These are phyloP conservation scores for Trichoderma harzianum DNA, from an alignment of 2,329 filamentous ascomycete genomes.

Conservation along the genomic window DNA sequence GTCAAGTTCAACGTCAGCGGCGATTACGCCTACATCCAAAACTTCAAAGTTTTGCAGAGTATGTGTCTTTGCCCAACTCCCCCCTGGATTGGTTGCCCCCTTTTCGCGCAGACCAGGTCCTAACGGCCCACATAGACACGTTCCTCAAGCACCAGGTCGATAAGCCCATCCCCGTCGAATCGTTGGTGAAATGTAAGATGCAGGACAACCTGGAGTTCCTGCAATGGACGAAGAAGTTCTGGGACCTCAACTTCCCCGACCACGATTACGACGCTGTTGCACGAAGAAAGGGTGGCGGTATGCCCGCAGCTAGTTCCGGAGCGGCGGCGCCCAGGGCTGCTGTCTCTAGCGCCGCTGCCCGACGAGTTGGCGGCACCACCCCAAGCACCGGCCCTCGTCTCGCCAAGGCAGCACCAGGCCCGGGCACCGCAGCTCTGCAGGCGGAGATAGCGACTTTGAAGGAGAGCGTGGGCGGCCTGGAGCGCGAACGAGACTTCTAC, in stretches of 20 bases:
- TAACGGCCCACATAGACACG: conserved; percentile 52
- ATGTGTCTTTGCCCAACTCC: conserved; percentile 34
- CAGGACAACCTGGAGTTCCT: conserved; percentile 99
- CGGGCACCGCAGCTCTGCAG: conserved; percentile 68
- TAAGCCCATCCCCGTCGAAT: conserved; percentile 82
- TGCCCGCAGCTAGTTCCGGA: conserved; percentile 50
- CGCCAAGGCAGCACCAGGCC: conserved; percentile 45
- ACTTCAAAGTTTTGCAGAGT: conserved; percentile 98
- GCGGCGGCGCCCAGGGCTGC: conserved; percentile 43
- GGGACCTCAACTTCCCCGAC: conserved; percentile 97
- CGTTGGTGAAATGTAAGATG: conserved; percentile 97
- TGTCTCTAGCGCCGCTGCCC: conserved; percentile 46
- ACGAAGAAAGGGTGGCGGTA: conserved; percentile 74
- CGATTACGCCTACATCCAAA: conserved; percentile 96
- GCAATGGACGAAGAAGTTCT: conserved; percentile 94
- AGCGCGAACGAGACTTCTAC: conserved; percentile 97
- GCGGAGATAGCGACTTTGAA: conserved; percentile 86
- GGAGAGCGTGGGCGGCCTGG: conserved; percentile 90
- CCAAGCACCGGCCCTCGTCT: conserved; percentile 52
- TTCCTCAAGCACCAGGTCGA: conserved; percentile 87
- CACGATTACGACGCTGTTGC: conserved; percentile 91
- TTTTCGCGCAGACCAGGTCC: conserved; percentile 5
- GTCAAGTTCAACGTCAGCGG: conserved; percentile 98
- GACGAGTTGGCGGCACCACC: conserved; percentile 57
- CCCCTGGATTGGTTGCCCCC: not conserved